Evolutionary conservation across 352 stramenopile species (phyloP), one percentile per base, ranked within the genome.

Genomic region (Phytophthora macrochlamydospora): DNA sequence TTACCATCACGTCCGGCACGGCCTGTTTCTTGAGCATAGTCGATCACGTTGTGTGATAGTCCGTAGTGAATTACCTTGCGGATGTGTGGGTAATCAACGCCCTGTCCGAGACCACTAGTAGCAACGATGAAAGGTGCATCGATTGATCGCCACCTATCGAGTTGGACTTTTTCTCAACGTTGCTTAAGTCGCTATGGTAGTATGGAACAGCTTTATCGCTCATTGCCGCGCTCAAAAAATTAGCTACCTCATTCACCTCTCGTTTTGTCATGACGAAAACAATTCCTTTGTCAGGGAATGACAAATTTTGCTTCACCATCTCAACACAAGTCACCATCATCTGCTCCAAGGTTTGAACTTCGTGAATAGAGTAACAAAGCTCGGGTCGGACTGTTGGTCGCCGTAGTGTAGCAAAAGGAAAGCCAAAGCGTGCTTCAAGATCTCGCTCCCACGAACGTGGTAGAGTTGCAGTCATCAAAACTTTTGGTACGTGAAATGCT

Each of bases 1-100:
- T 12, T 43, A 43, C 50, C 50, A 30, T 28, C 31, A 8, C 50
- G 33, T 13, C 50, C 50, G 31, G 50, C 31, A 6, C 50, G 4
- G 9, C 54, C 54, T 29, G 40, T 45, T 43, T 60, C 40, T 32
- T 60, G 42, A 14, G 18, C 54, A 45, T 45, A 60, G 33, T 60
- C 42, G 2, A 51, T 52, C 29, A 60, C 32, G 32, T 31, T 60
- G 8, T 51, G 42, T 24, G 54, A 30, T 18, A 51, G 37, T 6
- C 42, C 54, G 43, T 52, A 60, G 18, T 60, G 54, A 30, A 52
- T 14, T 3, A 60, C 53, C 5, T 11, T 33, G 30, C 53, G 40
- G 4, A 60, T 30, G 12, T 24, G 12, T 4, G 40, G 42, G 18
- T 60, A 45, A 18, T 60, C 42, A 1, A 60, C 54, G 5, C 54